phyloP scores from a whole-genome alignment of 177 flowering plant species.

The Tripterygium wilfordii region DNA sequence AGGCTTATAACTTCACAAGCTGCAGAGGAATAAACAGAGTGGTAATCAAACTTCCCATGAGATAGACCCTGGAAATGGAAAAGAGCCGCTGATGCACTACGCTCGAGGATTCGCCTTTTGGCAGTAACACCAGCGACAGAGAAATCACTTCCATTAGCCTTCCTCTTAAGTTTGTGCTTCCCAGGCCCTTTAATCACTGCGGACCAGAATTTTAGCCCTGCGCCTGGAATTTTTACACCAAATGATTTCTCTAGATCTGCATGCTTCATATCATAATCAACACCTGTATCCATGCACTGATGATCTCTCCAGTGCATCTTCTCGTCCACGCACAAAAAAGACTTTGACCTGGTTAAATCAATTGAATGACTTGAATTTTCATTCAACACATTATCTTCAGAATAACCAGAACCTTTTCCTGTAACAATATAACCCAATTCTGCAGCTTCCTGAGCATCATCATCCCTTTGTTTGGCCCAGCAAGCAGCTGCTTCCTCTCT shows the following conservation, averaged over 20 bases:
- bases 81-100: conserved; percentile 67
- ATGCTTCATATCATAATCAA: conserved; percentile 74
- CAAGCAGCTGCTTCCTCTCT: conserved; percentile 69
- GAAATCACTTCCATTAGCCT: conserved; percentile 35
- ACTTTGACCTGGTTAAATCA: conserved; percentile 22
- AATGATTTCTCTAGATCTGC: conserved; percentile 82
- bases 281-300: conserved; percentile 75
- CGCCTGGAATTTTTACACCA: conserved; percentile 51
- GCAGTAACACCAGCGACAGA: conserved; percentile 32
- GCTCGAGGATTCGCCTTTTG: conserved; percentile 70
- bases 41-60: conserved; percentile 18
- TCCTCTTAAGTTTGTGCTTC: conserved; percentile 51
- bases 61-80: conserved; percentile 47
- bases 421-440: conserved; percentile 63
- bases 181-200: conserved; percentile 42
- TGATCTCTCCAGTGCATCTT: conserved; percentile 69
- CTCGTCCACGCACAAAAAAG: conserved; percentile 57
- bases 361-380: conserved; percentile 20
- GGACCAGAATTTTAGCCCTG: conserved; percentile 60
- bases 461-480: conserved; percentile 66
- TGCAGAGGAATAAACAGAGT: conserved; percentile 19
- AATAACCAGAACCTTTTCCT: conserved; percentile 20
- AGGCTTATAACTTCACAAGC: conserved; percentile 22
- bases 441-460: conserved; percentile 65
- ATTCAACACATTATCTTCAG: conserved; percentile 23